Conservation (phyloP, 2,329 filamentous ascomycete species). For the Phyllosticta citribraziliensis region DNA sequence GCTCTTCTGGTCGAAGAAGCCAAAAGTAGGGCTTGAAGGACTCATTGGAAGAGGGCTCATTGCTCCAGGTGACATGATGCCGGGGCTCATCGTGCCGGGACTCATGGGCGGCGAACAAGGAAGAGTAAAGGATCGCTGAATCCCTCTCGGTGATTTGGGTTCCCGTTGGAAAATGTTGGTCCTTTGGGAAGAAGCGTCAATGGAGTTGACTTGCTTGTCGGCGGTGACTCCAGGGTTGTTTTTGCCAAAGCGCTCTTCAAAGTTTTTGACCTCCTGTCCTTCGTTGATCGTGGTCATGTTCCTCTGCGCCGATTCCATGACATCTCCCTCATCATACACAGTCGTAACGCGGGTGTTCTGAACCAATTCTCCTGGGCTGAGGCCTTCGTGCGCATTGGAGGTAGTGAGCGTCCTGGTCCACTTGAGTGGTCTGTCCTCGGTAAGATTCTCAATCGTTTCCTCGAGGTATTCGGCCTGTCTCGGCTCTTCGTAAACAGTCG, state of each 20-base stretch:
- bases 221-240: not conserved
- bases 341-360: not conserved
- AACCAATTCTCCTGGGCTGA: not conserved
- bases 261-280: constrained; percentile 13
- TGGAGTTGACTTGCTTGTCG: not conserved
- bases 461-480: not conserved
- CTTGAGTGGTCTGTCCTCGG: not conserved
- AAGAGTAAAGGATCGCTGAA: not conserved
- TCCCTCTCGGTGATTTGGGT: not conserved
- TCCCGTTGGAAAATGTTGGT: not conserved
- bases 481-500: not conserved
- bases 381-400: not conserved
- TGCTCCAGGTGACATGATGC: not conserved
- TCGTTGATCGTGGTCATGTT: constrained; percentile 1
- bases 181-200: not conserved
- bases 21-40: not conserved
- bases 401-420: not conserved
- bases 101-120: not conserved
- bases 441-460: not conserved
- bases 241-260: constrained; percentile 13
- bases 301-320: not conserved
- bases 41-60: not conserved
- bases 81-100: not conserved
- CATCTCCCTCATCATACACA: not conserved
- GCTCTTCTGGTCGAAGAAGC: not conserved